Percentiles rank a stretch among this genome's conserved stretches.
Conservation (phyloP, 2,329 filamentous ascomycete species). For the Pseudohalonectria lignicola region DNA sequence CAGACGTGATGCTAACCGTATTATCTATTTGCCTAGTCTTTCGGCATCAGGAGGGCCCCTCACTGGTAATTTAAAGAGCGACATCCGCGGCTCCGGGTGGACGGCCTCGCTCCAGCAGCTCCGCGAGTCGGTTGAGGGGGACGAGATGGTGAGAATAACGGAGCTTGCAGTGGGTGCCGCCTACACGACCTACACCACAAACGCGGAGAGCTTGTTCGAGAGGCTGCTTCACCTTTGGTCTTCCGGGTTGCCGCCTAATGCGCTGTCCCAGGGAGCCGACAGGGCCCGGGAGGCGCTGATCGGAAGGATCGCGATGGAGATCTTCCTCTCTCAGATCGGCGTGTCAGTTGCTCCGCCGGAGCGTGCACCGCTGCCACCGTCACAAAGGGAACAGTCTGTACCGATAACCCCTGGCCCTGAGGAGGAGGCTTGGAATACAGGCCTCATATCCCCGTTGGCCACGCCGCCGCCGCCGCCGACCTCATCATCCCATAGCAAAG, state of each 20-base stretch:
- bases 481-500: not conserved
- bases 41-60: slow-evolving; percentile 4
- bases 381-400: not conserved
- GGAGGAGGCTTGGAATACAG: not conserved
- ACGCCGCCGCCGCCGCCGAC: not conserved
- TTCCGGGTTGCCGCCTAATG: not conserved
- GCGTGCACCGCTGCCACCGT: no score
- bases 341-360: slow-evolving; percentile 7
- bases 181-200: not conserved
- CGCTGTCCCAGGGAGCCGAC: not conserved
- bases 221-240: slow-evolving; percentile 6
- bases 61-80: slow-evolving; percentile 2
- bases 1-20: not conserved
- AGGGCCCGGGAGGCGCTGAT: slow-evolving; percentile 5
- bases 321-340: slow-evolving; percentile 11
- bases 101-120: not conserved
- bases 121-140: not conserved
- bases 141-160: not conserved
- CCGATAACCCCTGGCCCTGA: not conserved
- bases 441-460: not conserved
- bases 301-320: slow-evolving; percentile 5
- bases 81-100: not conserved
- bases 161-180: slow-evolving; percentile 1
- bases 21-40: no score
- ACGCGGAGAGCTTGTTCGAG: slow-evolving; percentile 2